Evolutionary conservation across 768 basidiomycete species (phyloP), one percentile per base, ranked within the genome.

Genomic region (Megacollybia marginata): DNA sequence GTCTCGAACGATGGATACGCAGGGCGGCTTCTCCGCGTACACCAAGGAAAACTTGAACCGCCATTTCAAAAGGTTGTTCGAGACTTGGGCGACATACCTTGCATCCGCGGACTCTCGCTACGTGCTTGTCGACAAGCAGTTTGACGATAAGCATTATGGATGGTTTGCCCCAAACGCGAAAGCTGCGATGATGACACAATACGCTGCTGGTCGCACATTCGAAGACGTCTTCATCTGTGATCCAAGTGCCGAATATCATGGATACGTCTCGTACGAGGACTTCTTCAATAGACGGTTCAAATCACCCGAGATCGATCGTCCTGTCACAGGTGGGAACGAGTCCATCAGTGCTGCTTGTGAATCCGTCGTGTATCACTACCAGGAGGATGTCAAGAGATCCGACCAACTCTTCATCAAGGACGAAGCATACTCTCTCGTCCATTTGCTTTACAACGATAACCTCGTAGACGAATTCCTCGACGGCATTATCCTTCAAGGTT

Each of bases 401-500:
- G 74, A 75, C 47, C 55, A 56, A 20, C 75, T 78, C 59, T 78
- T 73, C 75, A 49, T 76, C 56, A 78, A 79, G 55, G 74, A 67
- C 0, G 63, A 74, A 55, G 66, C 70, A 0, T 79, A 78, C 57
- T 75, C 75, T 4, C 69, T 78, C 19, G 33, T 55, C 2, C 67
- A 77, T 54, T 75, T 78, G 60, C 69, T 79, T 13, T 19, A 62
- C 23, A 52, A 66, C 33, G 67, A 75, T 46, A 3, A 2, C 23
- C 23, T 28, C 23, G 62, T 69, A 0, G 49, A 64, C 4, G 59
- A 65, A 28, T 73, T 76, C 49, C 64, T 67, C 9, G 73, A 70
- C 12, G 76, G 69, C 19, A 67, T 64, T 4, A 54, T 70, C 20
- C 64, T 69, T 54, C 76, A 78, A 54, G 75, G 70, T 1, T 76